Evolutionary conservation across 177 flowering plant genomes (phyloP).

Genomic region (Vitis hybrid): DNA sequence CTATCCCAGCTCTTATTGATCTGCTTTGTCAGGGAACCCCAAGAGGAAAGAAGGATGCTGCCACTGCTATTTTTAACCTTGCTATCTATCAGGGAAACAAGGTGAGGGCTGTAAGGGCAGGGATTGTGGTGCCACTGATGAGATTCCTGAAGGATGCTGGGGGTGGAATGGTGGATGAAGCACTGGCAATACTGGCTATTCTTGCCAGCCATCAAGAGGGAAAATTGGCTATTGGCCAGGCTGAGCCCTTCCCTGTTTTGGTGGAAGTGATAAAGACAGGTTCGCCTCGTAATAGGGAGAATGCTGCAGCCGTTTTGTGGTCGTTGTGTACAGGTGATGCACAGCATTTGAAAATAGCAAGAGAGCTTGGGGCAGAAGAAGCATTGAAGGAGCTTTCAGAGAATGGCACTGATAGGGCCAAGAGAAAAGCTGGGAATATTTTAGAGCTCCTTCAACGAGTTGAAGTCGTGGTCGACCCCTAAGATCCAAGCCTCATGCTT

Average conservation of each 20-base stretch:
- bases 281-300: slow-evolving; percentile 83
- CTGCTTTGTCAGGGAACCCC: slow-evolving; percentile 79
- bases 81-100: slow-evolving; percentile 91
- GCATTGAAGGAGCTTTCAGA: slow-evolving; percentile 68
- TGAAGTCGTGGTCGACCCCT: slow-evolving; percentile 21
- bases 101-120: slow-evolving; percentile 80
- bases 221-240: slow-evolving; percentile 62
- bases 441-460: slow-evolving; percentile 60
- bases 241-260: slow-evolving; percentile 66
- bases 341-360: slow-evolving; percentile 41
- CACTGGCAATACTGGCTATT: slow-evolving; percentile 81
- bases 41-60: slow-evolving; percentile 95
- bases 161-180: slow-evolving; percentile 96
- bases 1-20: slow-evolving; percentile 77
- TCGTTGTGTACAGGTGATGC: slow-evolving; percentile 61
- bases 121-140: slow-evolving; percentile 74
- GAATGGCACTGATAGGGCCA: slow-evolving; percentile 87
- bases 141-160: slow-evolving; percentile 68
- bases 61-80: slow-evolving; percentile 89
- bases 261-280: slow-evolving; percentile 79
- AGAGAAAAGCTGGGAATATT: slow-evolving; percentile 73
- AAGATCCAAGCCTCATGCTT: slow-evolving; percentile 1
- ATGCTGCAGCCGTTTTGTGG: slow-evolving; percentile 80
- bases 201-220: slow-evolving; percentile 86
- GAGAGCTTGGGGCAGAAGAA: slow-evolving; percentile 62